These are phyloP conservation scores for Sugiyamaella japonica DNA, from an alignment of 1,139 yeast genomes.

Conservation along the genomic window DNA sequence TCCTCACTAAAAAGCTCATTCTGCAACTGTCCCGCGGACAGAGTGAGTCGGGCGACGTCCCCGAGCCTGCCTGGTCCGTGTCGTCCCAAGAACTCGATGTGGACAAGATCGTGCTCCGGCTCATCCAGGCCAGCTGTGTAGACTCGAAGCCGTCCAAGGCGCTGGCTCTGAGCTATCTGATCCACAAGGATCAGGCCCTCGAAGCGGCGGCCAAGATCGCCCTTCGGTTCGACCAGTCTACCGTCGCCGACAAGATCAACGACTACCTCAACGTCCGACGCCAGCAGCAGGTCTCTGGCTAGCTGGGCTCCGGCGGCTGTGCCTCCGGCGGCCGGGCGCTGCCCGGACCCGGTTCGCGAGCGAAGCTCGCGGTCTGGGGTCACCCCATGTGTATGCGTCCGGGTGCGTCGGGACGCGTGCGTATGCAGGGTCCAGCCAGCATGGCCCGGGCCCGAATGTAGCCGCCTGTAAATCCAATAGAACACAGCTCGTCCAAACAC, in stretches of 20 bases:
- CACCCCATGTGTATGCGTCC: too few relatives aligned
- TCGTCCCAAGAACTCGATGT: conserved; percentile 40
- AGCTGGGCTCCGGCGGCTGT: too few relatives aligned
- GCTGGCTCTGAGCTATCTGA: conserved; percentile 63
- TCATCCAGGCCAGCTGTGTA: conserved; percentile 76
- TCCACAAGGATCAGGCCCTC: conserved; percentile 75
- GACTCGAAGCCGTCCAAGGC: conserved; percentile 68
- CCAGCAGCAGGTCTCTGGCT: background rate
- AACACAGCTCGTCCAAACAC: too few relatives aligned
- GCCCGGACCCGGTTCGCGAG: too few relatives aligned
- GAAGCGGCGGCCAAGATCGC: conserved; percentile 84
- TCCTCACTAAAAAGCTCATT: conserved; percentile 30
- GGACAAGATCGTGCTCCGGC: conserved; percentile 72
- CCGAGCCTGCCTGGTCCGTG: conserved; percentile 33
- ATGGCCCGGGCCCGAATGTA: too few relatives aligned
- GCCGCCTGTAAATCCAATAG: too few relatives aligned
- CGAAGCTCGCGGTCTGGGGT: too few relatives aligned
- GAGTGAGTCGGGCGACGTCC: conserved; percentile 34
- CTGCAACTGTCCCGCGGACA: conserved; percentile 33
- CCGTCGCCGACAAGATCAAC: conserved; percentile 66
- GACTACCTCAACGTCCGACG: conserved; percentile 32
- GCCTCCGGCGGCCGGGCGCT: too few relatives aligned
- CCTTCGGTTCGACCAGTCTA: conserved; percentile 66
- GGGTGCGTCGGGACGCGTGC: too few relatives aligned
- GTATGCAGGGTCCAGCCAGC: too few relatives aligned